Evolutionary conservation across 2,329 filamentous ascomycete genomes (phyloP).

Genomic region (Ascochyta koolunga): DNA sequence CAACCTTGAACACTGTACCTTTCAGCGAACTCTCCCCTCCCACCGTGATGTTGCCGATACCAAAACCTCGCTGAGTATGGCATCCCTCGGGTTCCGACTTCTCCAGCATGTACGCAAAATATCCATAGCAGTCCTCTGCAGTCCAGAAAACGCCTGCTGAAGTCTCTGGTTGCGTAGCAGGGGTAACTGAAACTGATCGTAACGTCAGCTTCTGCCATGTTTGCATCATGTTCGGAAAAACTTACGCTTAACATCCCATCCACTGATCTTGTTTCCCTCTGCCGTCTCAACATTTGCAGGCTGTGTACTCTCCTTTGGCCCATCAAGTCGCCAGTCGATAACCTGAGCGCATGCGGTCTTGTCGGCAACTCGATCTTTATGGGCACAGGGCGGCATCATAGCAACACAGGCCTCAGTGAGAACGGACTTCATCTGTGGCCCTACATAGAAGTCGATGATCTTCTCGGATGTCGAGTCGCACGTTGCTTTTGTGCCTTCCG

Average conservation of each 20-base stretch:
- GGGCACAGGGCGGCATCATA: constrained; percentile 38
- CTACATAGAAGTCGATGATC: constrained; percentile 27
- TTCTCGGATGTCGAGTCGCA: constrained; percentile 31
- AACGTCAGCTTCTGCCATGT: constrained; percentile 1
- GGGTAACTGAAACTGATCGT: constrained; percentile 32
- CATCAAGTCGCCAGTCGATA: constrained; percentile 26
- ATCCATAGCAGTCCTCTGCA: constrained; percentile 37
- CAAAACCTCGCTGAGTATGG: constrained; percentile 23
- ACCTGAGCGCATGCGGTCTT: constrained; percentile 25
- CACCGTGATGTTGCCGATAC: constrained; percentile 29
- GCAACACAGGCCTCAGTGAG: constrained; percentile 35
- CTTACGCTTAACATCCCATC: constrained; percentile 31
- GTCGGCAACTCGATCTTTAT: constrained; percentile 20
- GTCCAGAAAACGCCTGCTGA: constrained; percentile 31
- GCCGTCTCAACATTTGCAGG: constrained; percentile 23
- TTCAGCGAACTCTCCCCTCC: constrained; percentile 29
- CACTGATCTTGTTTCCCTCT: constrained; percentile 24
- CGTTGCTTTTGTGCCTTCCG: constrained; percentile 16
- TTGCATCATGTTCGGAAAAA: not conserved
- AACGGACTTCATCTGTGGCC: constrained; percentile 26
- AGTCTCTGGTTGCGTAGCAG: constrained; percentile 20
- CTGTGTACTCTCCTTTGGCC: constrained; percentile 24
- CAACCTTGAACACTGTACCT: constrained; percentile 30
- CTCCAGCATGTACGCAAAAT: constrained; percentile 31
- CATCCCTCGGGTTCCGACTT: constrained; percentile 30